These are phyloP conservation scores for Xylaria sp. DNA, from an alignment of 495 filamentous ascomycete genomes.

Conservation along the genomic window DNA sequence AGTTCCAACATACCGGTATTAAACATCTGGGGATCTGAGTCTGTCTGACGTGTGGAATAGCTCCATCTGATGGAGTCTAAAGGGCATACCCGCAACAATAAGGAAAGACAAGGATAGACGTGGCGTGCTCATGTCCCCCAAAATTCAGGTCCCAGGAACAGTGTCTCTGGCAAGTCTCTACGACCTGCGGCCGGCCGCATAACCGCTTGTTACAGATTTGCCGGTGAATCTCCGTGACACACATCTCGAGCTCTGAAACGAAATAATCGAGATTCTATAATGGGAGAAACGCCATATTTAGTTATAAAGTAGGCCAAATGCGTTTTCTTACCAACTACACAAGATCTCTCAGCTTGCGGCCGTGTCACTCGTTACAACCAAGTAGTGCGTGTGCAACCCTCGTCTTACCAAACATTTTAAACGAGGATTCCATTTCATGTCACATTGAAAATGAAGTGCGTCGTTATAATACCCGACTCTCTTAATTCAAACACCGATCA, in stretches of 20 bases:
- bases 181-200: slow-evolving; percentile 24
- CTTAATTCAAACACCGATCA: neutral
- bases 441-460: neutral
- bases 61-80: slow-evolving; percentile 1
- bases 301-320: neutral
- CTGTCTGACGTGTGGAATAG: slow-evolving; percentile 11
- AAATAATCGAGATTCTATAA: slow-evolving; percentile 12
- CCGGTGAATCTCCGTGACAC: slow-evolving; percentile 11
- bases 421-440: neutral
- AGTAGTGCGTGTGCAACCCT: neutral
- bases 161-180: slow-evolving; percentile 16
- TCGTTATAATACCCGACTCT: neutral
- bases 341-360: slow-evolving; percentile 2
- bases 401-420: slow-evolving; percentile 4
- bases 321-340: neutral
- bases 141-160: slow-evolving; percentile 26
- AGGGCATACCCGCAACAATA: slow-evolving; percentile 20
- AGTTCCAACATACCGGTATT: slow-evolving; percentile 11
- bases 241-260: slow-evolving; percentile 12
- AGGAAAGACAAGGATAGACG: slow-evolving; percentile 25
- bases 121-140: slow-evolving; percentile 20
- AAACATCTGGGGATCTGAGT: slow-evolving; percentile 20
- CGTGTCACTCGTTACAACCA: slow-evolving; percentile 3
- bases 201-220: slow-evolving; percentile 23
- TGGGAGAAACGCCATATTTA: neutral